These are phyloP conservation scores for Boletellus ananas DNA, from an alignment of 768 basidiomycete genomes.

Conservation along the genomic window DNA sequence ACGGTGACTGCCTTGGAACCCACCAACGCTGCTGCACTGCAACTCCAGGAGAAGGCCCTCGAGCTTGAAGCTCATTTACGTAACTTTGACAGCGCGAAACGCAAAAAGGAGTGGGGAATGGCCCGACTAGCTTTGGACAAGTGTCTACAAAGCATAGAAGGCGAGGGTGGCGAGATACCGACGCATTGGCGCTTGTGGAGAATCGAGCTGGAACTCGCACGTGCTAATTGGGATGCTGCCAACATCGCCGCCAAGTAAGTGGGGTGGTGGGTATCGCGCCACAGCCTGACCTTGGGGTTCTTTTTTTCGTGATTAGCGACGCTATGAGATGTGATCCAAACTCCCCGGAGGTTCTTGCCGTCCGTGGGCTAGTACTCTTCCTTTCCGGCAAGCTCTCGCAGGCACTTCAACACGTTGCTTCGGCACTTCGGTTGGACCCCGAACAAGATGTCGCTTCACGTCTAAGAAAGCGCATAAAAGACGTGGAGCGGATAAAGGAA, in stretches of 20 bases:
- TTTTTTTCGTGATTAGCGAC: conserved; percentile 44
- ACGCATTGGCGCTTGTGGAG: conserved; percentile 78
- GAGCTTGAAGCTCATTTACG: conserved; percentile 63
- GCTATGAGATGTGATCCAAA: conserved; percentile 67
- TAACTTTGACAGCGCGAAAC: conserved; percentile 55
- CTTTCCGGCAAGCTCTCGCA: conserved; percentile 65
- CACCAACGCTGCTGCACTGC: conserved; percentile 52
- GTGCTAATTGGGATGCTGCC: conserved; percentile 72
- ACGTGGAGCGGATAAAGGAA: conserved; percentile 79
- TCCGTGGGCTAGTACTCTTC: conserved; percentile 80
- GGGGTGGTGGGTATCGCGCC: not conserved
- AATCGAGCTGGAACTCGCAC: conserved; percentile 71
- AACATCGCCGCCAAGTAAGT: conserved; percentile 70
- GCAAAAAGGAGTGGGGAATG: conserved; percentile 68
- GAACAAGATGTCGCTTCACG: conserved; percentile 66
- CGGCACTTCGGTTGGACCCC: conserved; percentile 75
- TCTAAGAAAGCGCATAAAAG: conserved; percentile 74
- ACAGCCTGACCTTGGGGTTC: conserved; percentile 3
- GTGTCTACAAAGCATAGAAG: conserved; percentile 67
- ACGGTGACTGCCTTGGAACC: conserved; percentile 59
- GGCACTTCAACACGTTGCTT: conserved; percentile 65
- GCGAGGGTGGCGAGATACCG: conserved; percentile 72
- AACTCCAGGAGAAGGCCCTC: conserved; percentile 58
- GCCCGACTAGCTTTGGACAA: conserved; percentile 78
- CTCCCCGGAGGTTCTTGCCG: conserved; percentile 73